A percentile compares a stretch with the other conserved stretches of the same genome.
phyloP scores from a whole-genome alignment of 306 rosid species.

The Quillaja saponaria region DNA sequence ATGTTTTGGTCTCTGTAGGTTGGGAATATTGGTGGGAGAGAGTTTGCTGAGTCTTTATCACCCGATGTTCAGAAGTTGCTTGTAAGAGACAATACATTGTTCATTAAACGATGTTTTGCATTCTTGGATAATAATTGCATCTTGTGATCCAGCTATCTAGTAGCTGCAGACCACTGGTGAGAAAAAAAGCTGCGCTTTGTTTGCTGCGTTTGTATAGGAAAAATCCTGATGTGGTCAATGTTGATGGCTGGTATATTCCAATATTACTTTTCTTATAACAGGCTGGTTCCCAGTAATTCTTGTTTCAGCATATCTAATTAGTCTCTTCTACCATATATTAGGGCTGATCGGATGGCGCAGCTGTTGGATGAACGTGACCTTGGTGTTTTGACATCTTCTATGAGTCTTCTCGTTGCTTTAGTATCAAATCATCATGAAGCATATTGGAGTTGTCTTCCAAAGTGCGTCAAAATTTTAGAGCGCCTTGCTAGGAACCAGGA shows the following conservation, averaged over 20 bases:
- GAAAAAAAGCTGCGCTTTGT: constrained; percentile 96
- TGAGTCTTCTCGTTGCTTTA: constrained; percentile 97
- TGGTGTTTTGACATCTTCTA: constrained; percentile 96
- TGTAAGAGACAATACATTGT: constrained; percentile 51
- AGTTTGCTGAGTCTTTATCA: constrained; percentile 96
- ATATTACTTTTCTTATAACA: constrained; percentile 31
- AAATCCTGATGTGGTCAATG: constrained; percentile 98
- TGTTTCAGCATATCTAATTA: constrained; percentile 25
- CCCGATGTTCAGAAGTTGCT: constrained; percentile 95
- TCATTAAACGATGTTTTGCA: constrained; percentile 1
- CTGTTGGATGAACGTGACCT: constrained; percentile 98
- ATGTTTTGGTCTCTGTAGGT: constrained; percentile 56
- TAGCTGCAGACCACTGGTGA: constrained; percentile 98
- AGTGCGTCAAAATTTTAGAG: constrained; percentile 87
- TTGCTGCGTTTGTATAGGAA: constrained; percentile 93
- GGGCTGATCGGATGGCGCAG: constrained; percentile 99
- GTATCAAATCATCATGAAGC: constrained; percentile 86
- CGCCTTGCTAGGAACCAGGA: constrained; percentile 98
- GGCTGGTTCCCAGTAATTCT: constrained; percentile 19
- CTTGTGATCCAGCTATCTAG: constrained; percentile 76
- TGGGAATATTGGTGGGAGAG: constrained; percentile 99
- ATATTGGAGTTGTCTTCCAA: constrained; percentile 98
- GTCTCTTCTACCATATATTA: constrained; percentile 32
- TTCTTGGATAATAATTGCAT: constrained; percentile 28
- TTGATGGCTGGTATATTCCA: constrained; percentile 89